Percentiles rank a stretch among this genome's conserved stretches.
Evolutionary conservation across 441 rosid species (phyloP).

Genomic region (Theobroma grandiflorum): DNA sequence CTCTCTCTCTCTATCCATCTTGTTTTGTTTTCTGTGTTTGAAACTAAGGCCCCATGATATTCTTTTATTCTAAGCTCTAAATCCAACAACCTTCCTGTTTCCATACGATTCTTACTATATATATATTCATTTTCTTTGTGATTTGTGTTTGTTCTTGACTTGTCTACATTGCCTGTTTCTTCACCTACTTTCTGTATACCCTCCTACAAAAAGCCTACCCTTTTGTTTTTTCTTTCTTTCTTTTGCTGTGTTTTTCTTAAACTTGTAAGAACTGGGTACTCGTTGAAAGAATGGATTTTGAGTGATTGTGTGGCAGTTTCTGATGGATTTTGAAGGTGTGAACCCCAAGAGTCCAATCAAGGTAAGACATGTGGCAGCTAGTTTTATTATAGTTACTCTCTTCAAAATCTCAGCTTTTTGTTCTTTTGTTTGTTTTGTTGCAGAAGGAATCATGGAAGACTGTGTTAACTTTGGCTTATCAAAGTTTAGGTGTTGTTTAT

Average conservation of each 20-base stretch:
- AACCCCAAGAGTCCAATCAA: conserved; percentile 53
- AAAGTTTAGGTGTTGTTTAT: conserved; percentile 77
- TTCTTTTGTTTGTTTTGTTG: conserved; percentile 11
- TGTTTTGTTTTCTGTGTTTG: background rate
- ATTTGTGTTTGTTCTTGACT: conserved; percentile 42
- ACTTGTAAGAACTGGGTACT: conserved; percentile 36
- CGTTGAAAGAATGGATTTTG: conserved; percentile 38
- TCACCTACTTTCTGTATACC: background rate
- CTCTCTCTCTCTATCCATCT: conserved; percentile 15
- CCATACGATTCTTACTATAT: conserved; percentile 37
- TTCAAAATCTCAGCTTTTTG: conserved; percentile 17
- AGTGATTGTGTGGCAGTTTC: conserved; percentile 37
- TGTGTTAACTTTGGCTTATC: conserved; percentile 70
- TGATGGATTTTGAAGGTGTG: conserved; percentile 72
- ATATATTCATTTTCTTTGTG: conserved; percentile 41
- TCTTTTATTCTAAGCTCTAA: conserved; percentile 32
- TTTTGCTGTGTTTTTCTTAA: conserved; percentile 3
- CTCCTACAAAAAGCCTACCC: conserved; percentile 9
- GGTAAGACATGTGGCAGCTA: conserved; percentile 46
- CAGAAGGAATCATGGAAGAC: conserved; percentile 73
- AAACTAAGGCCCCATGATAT: background rate
- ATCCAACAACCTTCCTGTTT: conserved; percentile 31
- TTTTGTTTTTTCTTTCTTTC: background rate
- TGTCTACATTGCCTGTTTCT: conserved; percentile 37
- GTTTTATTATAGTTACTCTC: background rate